Base-by-base conservation (phyloP, 148 eudicot species). In the Cornus florida region DNA sequence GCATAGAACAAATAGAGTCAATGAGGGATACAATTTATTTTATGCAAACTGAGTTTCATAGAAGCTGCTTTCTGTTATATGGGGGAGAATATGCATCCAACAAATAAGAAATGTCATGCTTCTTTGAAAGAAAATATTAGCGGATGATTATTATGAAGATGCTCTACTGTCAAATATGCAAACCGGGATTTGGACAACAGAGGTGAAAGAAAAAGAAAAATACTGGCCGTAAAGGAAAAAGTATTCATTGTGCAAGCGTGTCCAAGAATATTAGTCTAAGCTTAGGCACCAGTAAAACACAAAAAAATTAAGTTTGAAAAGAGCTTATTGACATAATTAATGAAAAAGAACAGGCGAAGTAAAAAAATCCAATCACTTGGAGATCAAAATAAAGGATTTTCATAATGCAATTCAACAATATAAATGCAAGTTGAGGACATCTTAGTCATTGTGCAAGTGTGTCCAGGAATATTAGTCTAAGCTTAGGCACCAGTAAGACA, bases 371-470 rank as follows among this genome's bases (percentile, higher is more conserved):
- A 65, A 39, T 43, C 5, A n/a, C 59, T 11, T 16, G 19, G 17
- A 53, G 19, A 53, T 28, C 17, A 13, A 14, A 53, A 53, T 11
- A 53, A 53, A 14, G 28, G 12, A 16, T 53, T 11, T 12, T 53
- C 59, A 53, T 11, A 12, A 16, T 53, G 59, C 59, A 53, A 53
- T 53, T 53, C 17, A 53, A 53, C 59, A 53, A 16, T 12, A 4
- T 53, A 53, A 53, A 53, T 53, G 59, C 19, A 53, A 14, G 59
- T 16, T 14, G 59, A 53, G 19, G 59, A 53, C 59, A 77, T 20
- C 33, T n/a, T 6, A 41, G 33, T 67, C 59, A 75, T 82, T 89
- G 28, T 28, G 28, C 28, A 28, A 28, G 28, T 28, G 28, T 28
- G 28, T 28, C 28, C 28, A 28, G 28, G 28, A 28, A 28, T 28